Percentiles rank a stretch among this genome's conserved stretches.
Evolutionary conservation across 352 stramenopile genomes (phyloP).

Genomic region (Phytophthora syringae): DNA sequence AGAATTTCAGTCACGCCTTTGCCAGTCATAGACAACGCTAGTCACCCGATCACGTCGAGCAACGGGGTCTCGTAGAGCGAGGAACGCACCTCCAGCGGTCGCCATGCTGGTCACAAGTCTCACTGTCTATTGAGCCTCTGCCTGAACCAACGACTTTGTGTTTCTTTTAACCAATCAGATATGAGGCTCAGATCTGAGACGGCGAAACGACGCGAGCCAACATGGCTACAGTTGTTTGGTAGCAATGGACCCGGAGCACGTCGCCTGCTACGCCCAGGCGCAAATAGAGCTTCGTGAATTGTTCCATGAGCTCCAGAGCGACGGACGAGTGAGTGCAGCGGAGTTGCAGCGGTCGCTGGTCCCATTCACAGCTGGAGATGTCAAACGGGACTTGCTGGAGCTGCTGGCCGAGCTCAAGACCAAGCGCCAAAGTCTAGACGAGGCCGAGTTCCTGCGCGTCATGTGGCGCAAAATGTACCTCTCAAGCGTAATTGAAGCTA

Average conservation of each 20-base stretch:
- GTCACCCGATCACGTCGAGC: constrained; percentile 2
- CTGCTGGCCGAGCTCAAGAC: constrained; percentile 60
- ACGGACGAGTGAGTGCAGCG: constrained; percentile 47
- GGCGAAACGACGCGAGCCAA: constrained; percentile 29
- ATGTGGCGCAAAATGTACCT: constrained; percentile 78
- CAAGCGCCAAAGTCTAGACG: constrained; percentile 51
- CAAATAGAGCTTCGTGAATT: constrained; percentile 65
- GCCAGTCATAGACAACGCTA: not conserved
- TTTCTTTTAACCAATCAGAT: constrained; percentile 43
- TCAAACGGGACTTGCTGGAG: constrained; percentile 54
- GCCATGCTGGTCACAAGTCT: constrained; percentile 31
- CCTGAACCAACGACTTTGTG: constrained; percentile 13
- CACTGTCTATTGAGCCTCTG: constrained; percentile 6
- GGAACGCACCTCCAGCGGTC: constrained; percentile 42
- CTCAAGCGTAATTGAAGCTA: constrained; percentile 45
- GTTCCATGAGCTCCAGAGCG: constrained; percentile 59
- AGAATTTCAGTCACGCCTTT: constrained; percentile 2
- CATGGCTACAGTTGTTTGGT: not conserved
- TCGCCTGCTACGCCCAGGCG: constrained; percentile 46
- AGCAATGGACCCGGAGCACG: constrained; percentile 60
- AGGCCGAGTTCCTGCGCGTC: constrained; percentile 67
- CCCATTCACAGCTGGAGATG: constrained; percentile 68
- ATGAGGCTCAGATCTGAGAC: constrained; percentile 8
- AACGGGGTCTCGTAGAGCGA: constrained; percentile 2
- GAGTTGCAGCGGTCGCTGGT: constrained; percentile 61